Percentiles rank a stretch among this genome's conserved stretches.
phyloP scores from a whole-genome alignment of 2,329 filamentous ascomycete genomes.

The Exophiala viscosa region DNA sequence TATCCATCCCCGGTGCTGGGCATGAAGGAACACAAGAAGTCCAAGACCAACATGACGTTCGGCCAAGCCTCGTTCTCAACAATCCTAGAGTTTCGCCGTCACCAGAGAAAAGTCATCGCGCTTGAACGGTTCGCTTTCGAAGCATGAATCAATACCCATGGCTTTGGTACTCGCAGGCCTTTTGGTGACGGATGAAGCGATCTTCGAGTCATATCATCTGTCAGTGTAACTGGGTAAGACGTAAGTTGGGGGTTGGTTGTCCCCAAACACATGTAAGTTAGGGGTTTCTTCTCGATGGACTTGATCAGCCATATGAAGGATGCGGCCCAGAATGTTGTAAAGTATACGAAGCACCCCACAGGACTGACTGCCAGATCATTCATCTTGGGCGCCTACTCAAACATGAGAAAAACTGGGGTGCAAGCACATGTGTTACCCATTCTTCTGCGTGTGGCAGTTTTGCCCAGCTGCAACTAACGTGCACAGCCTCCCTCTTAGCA shows the following conservation, averaged over 20 bases:
- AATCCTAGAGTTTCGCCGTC: no score
- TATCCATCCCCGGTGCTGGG: background rate
- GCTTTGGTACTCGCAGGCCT: no score
- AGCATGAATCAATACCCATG: no score
- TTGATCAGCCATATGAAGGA: no score
- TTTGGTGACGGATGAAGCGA: no score
- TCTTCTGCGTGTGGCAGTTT: background rate
- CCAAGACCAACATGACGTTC: background rate
- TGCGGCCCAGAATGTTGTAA: background rate
- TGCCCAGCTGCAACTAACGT: constrained; percentile 13
- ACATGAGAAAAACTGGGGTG: constrained; percentile 3
- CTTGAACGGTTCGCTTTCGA: no score
- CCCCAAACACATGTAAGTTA: no score
- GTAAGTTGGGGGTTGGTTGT: no score
- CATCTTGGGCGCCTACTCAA: constrained; percentile 11
- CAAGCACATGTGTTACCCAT: background rate
- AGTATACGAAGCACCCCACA: constrained; percentile 1
- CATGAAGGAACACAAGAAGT: background rate
- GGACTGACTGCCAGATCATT: background rate
- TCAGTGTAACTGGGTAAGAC: no score
- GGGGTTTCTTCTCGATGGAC: no score
- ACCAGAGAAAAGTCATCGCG: no score
- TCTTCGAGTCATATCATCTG: no score
- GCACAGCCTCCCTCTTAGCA: constrained; percentile 15
- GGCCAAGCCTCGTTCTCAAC: background rate